Conservation (phyloP, 1,139 yeast species). For the Scheffersomyces quercinus region DNA sequence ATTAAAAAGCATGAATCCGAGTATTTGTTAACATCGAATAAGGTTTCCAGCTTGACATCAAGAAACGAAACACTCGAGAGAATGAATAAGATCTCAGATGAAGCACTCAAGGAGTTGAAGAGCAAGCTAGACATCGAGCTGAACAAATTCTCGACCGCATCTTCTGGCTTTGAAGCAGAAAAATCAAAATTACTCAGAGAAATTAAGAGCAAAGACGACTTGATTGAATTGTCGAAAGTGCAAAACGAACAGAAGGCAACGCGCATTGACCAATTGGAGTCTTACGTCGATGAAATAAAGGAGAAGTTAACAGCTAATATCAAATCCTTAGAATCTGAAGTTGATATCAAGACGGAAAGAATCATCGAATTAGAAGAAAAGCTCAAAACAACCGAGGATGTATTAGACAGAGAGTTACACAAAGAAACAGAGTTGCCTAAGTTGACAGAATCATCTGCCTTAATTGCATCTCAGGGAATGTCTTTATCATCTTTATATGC, state of each 20-base stretch:
- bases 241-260: conserved; percentile 48
- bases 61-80: conserved; percentile 25
- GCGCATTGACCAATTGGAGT: conserved; percentile 52
- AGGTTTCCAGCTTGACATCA: conserved; percentile 28
- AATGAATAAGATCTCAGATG: conserved; percentile 13
- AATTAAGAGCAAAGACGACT: conserved; percentile 61
- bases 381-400: conserved; percentile 42
- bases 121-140: conserved; percentile 47
- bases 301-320: conserved; percentile 34
- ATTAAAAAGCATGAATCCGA: conserved; percentile 43
- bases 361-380: conserved; percentile 35
- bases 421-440: conserved; percentile 43
- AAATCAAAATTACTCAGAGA: conserved; percentile 64
- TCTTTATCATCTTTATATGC: conserved; percentile 70
- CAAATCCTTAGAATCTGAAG: conserved; percentile 19
- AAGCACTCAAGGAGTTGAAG: conserved; percentile 30
- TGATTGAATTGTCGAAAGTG: conserved; percentile 57
- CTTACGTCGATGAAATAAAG: conserved; percentile 42
- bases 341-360: conserved; percentile 35
- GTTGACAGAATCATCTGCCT: conserved; percentile 37
- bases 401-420: conserved; percentile 41
- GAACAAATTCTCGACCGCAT: conserved; percentile 33
- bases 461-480: conserved; percentile 54
- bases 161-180: conserved; percentile 27
- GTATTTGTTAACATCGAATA: conserved; percentile 28